Evolutionary conservation across 78 protist species (phyloP).

Genomic region (Acrasis kona): DNA sequence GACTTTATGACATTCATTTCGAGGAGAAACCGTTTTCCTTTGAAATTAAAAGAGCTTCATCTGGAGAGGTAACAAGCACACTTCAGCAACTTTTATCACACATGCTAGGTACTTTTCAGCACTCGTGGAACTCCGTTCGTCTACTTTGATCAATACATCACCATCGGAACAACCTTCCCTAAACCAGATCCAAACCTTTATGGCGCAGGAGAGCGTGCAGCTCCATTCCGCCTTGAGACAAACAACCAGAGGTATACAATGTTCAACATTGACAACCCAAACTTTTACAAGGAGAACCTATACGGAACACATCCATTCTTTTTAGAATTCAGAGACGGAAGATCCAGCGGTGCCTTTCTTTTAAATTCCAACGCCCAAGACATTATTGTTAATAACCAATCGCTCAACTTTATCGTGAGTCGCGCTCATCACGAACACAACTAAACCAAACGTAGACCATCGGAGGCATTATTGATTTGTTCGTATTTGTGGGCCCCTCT

Average conservation of each 20-base stretch:
- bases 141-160: background rate
- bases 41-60: no score
- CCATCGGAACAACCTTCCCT: background rate
- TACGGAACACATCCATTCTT: constrained; percentile 30
- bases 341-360: constrained; percentile 16
- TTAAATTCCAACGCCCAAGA: constrained; percentile 28
- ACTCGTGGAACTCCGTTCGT: background rate
- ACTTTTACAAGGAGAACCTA: background rate
- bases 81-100: no score
- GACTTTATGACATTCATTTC: no score
- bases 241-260: background rate
- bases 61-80: no score
- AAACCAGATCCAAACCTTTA: constrained; percentile 6
- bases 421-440: no score
- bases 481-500: constrained; percentile 2
- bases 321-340: background rate
- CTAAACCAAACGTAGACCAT: background rate
- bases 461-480: constrained; percentile 39
- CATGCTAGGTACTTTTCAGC: no score
- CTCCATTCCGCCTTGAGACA: background rate
- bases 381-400: background rate
- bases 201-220: constrained; percentile 31
- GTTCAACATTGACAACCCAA: background rate
- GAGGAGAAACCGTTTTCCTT: no score
- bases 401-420: background rate